Evolutionary conservation across 2,329 filamentous ascomycete species (phyloP), one percentile per base, ranked within the genome.

Genomic region (Hypoxylon sp.): DNA sequence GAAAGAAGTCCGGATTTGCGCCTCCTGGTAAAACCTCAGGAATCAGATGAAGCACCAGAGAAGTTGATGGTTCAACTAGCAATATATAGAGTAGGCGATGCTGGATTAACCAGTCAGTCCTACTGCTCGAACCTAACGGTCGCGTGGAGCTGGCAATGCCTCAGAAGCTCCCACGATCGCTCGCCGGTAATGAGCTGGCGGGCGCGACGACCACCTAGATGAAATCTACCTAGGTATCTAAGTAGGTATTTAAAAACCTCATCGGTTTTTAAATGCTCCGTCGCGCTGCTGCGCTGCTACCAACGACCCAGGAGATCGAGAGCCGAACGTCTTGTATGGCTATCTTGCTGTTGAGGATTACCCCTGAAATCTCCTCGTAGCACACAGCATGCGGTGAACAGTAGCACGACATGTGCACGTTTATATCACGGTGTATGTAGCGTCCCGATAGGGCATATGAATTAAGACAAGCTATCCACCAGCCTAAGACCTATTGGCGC

Each of bases 1-100:
- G 71, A 13, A 70, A 48, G 51, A 74, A 73, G 54, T 63, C 66
- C 13, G 69, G 72, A 20, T 61, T 70, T 31, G 53, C 54, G 31
- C 54, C 33, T 2, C 53, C 42, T 17, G 37, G 46, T n/a, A 44
- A 44, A 22, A 4, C 7, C 17, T 17, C 40, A 22, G 40, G 40
- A 11, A 4, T n/a, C 6, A 44, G 40, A 11, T 44, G 17, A 44
- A 10, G 5, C 40, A 4, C 20, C 6, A 22, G 40, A 44, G 40
- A 44, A 11, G 6, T 22, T 22, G 40, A 7, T 22, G 17, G 40
- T 8, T 8, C 40, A 7, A 44, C 20, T 44, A 11, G 20, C 11
- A 6, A 20, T 44, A 44, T 44, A 7, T 17, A 27, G 8, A 50
- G 46, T 11, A 50, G 42, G 22, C 44, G 25, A 8, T 7, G 44